phyloP scores from a whole-genome alignment of 1,139 yeast species.

The Zygosaccharomyces pseudobailii region DNA sequence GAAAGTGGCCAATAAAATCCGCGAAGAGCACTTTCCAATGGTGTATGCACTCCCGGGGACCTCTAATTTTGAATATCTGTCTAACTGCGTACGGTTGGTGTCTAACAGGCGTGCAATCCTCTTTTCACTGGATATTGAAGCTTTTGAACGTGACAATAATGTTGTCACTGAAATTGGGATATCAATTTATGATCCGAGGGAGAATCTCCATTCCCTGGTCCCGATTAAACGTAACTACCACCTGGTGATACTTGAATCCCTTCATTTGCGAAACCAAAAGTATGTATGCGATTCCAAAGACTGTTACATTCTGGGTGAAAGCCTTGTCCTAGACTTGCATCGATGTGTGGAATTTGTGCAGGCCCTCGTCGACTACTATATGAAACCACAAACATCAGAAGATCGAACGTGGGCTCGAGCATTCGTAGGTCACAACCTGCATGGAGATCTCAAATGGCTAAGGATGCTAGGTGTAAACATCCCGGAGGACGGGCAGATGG shows the following conservation, averaged over 20 bases:
- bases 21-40: slow-evolving; percentile 21
- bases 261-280: slow-evolving; percentile 46
- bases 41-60: slow-evolving; percentile 23
- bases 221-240: slow-evolving; percentile 45
- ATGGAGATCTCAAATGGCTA: slow-evolving; percentile 58
- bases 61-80: slow-evolving; percentile 23
- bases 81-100: slow-evolving; percentile 23
- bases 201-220: slow-evolving; percentile 25
- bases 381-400: slow-evolving; percentile 25
- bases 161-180: slow-evolving; percentile 65
- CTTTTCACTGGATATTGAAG: slow-evolving; percentile 62
- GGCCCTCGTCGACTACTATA: slow-evolving; percentile 41
- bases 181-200: slow-evolving; percentile 58
- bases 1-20: slow-evolving; percentile 10
- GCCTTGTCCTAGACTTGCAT: slow-evolving; percentile 40
- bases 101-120: slow-evolving; percentile 37
- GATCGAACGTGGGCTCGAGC: slow-evolving; percentile 32
- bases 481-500: slow-evolving; percentile 34
- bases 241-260: slow-evolving; percentile 50
- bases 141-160: slow-evolving; percentile 48
- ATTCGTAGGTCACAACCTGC: slow-evolving; percentile 67
- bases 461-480: slow-evolving; percentile 43
- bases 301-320: slow-evolving; percentile 52
- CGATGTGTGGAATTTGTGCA: slow-evolving; percentile 42
- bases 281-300: slow-evolving; percentile 60